These are phyloP conservation scores for Phenoliferia sp. DNA, from an alignment of 1,284 basidiomycete genomes.

Conservation along the genomic window DNA sequence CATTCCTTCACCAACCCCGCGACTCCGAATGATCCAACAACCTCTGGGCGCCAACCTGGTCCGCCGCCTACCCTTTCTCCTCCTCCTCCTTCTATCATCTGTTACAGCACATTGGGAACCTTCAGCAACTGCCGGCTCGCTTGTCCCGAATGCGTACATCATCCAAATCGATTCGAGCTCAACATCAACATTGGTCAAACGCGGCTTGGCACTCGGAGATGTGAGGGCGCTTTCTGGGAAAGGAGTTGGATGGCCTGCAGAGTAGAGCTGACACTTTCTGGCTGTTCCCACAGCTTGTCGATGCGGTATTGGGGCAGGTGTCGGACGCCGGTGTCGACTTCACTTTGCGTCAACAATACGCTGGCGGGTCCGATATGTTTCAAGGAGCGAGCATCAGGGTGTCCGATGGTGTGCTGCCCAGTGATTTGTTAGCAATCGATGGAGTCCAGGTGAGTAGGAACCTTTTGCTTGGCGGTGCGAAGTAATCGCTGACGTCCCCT, in stretches of 20 bases:
- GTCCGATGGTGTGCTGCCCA: background rate
- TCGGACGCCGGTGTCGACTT: background rate
- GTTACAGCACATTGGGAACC: too few relatives aligned
- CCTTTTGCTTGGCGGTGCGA: background rate
- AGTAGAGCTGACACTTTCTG: background rate
- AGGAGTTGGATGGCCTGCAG: background rate
- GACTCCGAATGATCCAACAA: too few relatives aligned
- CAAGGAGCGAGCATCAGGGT: slow-evolving; percentile 10
- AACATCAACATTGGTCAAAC: slow-evolving; percentile 1
- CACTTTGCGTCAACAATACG: background rate
- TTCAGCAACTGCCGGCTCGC: background rate
- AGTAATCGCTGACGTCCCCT: background rate
- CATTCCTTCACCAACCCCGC: background rate
- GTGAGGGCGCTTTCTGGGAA: background rate
- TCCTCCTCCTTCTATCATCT: background rate
- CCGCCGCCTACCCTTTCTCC: background rate
- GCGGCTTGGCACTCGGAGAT: slow-evolving; percentile 7
- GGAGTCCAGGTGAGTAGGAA: slow-evolving; percentile 14
- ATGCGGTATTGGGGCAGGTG: background rate
- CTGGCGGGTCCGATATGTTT: slow-evolving; percentile 1
- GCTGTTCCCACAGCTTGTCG: background rate
- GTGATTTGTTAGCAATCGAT: slow-evolving; percentile 8
- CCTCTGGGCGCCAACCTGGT: too few relatives aligned
- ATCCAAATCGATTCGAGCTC: slow-evolving; percentile 16
- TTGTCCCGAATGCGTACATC: slow-evolving; percentile 19